phyloP scores from a whole-genome alignment of 2,329 filamentous ascomycete species.

The Orbilia blumenaviensis region DNA sequence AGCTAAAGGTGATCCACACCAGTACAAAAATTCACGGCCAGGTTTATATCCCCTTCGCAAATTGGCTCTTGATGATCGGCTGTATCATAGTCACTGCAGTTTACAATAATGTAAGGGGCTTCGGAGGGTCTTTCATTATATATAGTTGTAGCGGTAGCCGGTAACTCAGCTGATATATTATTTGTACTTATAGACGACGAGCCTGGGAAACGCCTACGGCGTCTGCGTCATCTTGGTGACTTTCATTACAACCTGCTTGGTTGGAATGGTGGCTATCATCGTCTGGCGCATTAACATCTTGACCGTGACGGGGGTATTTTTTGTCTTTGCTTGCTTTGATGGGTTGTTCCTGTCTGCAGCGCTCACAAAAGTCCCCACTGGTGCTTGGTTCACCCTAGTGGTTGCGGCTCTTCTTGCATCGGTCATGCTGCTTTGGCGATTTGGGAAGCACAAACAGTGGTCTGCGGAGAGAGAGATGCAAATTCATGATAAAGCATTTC shows the following conservation, averaged over 20 bases:
- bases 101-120: constrained; percentile 71
- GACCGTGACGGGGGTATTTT: constrained; percentile 70
- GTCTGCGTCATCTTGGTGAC: constrained; percentile 83
- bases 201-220: constrained; percentile 77
- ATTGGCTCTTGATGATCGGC: constrained; percentile 80
- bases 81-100: constrained; percentile 77
- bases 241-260: constrained; percentile 78
- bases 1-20: constrained; percentile 77
- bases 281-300: constrained; percentile 73
- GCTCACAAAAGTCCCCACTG: constrained; percentile 76
- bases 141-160: too few species aligned
- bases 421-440: constrained; percentile 79
- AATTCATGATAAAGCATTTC: constrained; percentile 44
- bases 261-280: constrained; percentile 75
- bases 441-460: constrained; percentile 82
- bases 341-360: constrained; percentile 75
- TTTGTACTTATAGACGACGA: constrained; percentile 68
- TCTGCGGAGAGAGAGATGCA: constrained; percentile 67
- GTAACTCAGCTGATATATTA: too few species aligned
- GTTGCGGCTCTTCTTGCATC: constrained; percentile 71
- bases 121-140: constrained; percentile 22
- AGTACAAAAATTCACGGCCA: constrained; percentile 76
- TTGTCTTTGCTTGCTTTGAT: constrained; percentile 73
- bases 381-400: constrained; percentile 79
- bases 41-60: constrained; percentile 77